These are phyloP conservation scores for Eutrema yunnanense DNA, from an alignment of 345 rosid genomes.

Conservation along the genomic window DNA sequence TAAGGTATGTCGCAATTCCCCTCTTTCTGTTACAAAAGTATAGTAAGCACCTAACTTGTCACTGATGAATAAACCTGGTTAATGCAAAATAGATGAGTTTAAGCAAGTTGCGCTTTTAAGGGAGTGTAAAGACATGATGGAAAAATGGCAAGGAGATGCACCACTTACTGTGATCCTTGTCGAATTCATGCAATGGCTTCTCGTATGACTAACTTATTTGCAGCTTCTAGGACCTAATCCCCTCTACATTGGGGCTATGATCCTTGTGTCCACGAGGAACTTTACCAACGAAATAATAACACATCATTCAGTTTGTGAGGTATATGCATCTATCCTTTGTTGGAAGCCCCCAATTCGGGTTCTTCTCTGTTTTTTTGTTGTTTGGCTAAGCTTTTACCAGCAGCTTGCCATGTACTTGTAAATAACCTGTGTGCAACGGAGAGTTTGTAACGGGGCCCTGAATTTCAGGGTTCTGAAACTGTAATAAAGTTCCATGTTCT, in stretches of 20 bases:
- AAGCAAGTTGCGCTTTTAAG: not conserved
- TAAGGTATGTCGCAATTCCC: not conserved
- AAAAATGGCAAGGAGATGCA: slow-evolving; percentile 23
- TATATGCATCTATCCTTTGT: slow-evolving; percentile 8
- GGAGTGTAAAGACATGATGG: slow-evolving; percentile 3
- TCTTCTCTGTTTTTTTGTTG: slow-evolving; percentile 13
- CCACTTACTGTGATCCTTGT: slow-evolving; percentile 12
- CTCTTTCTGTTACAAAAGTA: not conserved
- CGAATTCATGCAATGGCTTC: slow-evolving; percentile 13
- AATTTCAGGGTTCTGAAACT: not conserved
- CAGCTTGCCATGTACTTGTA: not conserved
- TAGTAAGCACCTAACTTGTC: not conserved
- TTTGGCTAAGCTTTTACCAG: not conserved
- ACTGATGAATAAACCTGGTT: not conserved
- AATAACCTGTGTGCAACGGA: not conserved
- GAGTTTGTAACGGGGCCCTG: not conserved
- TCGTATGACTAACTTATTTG: slow-evolving; percentile 22
- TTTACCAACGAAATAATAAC: slow-evolving; percentile 13
- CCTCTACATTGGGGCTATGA: slow-evolving; percentile 9
- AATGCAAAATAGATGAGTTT: slow-evolving; percentile 5
- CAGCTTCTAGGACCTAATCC: slow-evolving; percentile 12
- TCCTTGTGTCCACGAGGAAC: slow-evolving; percentile 16
- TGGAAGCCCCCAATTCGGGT: slow-evolving; percentile 5
- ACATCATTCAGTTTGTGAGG: slow-evolving; percentile 15
- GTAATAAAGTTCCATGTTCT: slow-evolving; percentile 10